Evolutionary conservation across 352 stramenopile genomes (phyloP), one percentile per base, ranked within the genome.

Genomic region (Pythium dissimile): DNA sequence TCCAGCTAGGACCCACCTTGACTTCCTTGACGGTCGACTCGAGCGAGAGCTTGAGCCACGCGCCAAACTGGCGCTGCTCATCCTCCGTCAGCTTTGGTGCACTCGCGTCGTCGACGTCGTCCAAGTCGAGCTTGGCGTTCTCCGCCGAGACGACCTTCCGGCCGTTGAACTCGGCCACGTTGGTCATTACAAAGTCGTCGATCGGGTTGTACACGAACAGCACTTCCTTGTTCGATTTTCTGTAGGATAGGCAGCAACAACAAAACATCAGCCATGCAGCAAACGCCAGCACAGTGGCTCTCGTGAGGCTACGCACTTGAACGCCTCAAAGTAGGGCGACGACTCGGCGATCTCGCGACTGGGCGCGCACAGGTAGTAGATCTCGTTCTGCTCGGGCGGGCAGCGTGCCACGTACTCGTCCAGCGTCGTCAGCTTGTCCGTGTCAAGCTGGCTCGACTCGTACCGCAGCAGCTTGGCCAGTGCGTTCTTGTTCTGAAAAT

Each of bases 161-260:
- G 55, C 92, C 94, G 72, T 98, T 97, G 67, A 98, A 99, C 58
- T 95, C 86, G 44, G 80, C 92, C 44, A 99, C 75, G 72, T 99
- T 99, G 31, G 89, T 97, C 95, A 99, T 99, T 42, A 99, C 97
- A 63, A 99, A 99, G 69, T 99, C 98, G 64, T 99, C 97, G 58
- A 99, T 98, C 7, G 96, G 82, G 64, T 91, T 96, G 77, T 99
- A 99, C 42, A 99, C 80, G 60, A 99, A 99, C 41, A 99, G 70
- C 41, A 99, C 97, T 63, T 98, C 91, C 70, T 92, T 94, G 69
- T 94, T 94, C 51, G 80, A 78, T 68, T 93, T 92, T 66, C 84
- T 94, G 32, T 15, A 45, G 50, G 24, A 42, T 12, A 41, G 15
- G 48, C 16, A 56, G 1, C 18, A 35, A 26, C 13, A 53, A 5